Percentiles rank a stretch among this genome's conserved stretches.
Conservation (phyloP, 345 rosid species). For the Cochlearia excelsa region DNA sequence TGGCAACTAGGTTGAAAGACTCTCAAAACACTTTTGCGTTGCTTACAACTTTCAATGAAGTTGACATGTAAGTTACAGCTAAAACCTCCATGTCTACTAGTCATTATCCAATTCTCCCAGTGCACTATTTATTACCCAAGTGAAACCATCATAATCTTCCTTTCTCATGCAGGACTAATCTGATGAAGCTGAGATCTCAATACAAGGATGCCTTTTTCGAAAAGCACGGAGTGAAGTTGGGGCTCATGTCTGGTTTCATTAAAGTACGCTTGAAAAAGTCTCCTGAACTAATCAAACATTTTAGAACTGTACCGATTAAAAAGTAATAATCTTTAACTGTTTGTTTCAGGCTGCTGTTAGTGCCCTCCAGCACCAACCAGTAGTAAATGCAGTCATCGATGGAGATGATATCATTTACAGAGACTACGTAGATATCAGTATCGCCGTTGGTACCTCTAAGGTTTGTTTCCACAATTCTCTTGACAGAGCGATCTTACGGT, state of each 20-base stretch:
- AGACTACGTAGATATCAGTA: constrained; percentile 86
- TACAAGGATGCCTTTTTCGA: constrained; percentile 91
- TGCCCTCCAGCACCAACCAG: constrained; percentile 88
- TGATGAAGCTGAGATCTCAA: constrained; percentile 91
- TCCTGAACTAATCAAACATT: not conserved
- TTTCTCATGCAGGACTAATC: constrained; percentile 61
- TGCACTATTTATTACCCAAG: not conserved
- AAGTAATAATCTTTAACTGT: constrained; percentile 5
- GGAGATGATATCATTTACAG: constrained; percentile 95
- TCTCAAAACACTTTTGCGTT: constrained; percentile 90
- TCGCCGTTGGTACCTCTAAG: constrained; percentile 67
- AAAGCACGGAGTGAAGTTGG: constrained; percentile 94
- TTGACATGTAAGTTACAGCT: constrained; percentile 65
- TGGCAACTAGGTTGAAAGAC: constrained; percentile 87
- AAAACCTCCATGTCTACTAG: not conserved
- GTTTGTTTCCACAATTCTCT: constrained; percentile 28
- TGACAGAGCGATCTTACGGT: not conserved
- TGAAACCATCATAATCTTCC: not conserved
- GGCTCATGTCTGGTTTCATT: constrained; percentile 92
- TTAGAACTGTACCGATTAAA: not conserved
- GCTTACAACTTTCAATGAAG: constrained; percentile 94
- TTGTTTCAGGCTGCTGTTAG: constrained; percentile 79
- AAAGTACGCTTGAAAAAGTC: constrained; percentile 44
- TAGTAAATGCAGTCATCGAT: constrained; percentile 92
- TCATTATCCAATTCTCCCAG: constrained; percentile 5